Evolutionary conservation across 257 asterid genomes (phyloP), one percentile per base, ranked within the genome.

Genomic region (Jaltomata sinuosa): DNA sequence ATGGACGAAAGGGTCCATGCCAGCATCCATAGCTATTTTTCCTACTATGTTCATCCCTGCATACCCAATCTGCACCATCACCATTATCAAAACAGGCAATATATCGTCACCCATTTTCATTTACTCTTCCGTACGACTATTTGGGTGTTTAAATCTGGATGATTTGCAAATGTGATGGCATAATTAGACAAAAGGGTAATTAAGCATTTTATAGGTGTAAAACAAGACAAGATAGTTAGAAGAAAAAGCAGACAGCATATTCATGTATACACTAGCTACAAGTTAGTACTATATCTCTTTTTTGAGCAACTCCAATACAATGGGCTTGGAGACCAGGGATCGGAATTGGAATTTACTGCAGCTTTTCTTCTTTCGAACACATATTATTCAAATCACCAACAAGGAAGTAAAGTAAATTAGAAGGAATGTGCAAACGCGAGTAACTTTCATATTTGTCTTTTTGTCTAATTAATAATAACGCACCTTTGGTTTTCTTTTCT

Each of bases 31-130:
- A 0, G 97, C 99, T 2, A 94, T 88, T 83, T 91, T 95, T 2
- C 97, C 93, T 22, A 95, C 78, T 2, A 95, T 93, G 77, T 93
- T 96, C 97, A 94, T 91, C 0, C 96, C 97, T 16, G 97, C 97
- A 54, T 93, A 92, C 0, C 97, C 97, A 61, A 93, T 3, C 69
- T 96, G 99, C 36, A 96, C 98, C 16, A 88, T 45, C 8, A 89
- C 92, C 98, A 94, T 96, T 52, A 81, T 55, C 87, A 92, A 59
- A 68, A 91, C 83, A 0, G 97, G 89, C 88, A 91, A 49, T 55
- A 88, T 34, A 85, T 86, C 90, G 16, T 87, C 86, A 85, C 50
- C 93, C 94, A 90, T 87, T 11, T 67, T 31, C 4, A 6, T 55
- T n/a, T 22, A 5, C 21, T 54, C 61, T 45, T 45, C 50, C 9